A percentile compares a stretch with the other conserved stretches of the same genome.
Conservation (phyloP, 1,139 yeast species). For the Suhomyces bolitotheri region DNA sequence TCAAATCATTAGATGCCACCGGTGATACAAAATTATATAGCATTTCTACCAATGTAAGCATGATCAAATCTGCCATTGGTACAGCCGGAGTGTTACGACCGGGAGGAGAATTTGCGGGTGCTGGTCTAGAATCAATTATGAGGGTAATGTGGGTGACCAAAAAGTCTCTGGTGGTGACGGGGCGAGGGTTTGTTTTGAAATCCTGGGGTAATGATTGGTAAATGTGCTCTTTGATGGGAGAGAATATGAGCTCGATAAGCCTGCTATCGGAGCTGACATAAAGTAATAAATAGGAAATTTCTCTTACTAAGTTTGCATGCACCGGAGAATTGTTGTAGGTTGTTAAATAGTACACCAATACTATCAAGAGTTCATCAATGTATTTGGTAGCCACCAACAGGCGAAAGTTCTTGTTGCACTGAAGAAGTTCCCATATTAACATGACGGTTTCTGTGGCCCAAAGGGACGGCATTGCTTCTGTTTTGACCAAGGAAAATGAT, state of each 20-base stretch:
- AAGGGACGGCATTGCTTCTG: constrained; percentile 35
- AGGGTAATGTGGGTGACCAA: constrained; percentile 53
- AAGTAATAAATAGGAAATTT: constrained; percentile 60
- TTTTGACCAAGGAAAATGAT: constrained; percentile 19
- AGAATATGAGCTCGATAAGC: constrained; percentile 40
- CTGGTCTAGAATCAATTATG: constrained; percentile 25
- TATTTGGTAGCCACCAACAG: constrained; percentile 48
- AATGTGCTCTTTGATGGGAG: constrained; percentile 40
- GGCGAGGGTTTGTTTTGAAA: constrained; percentile 38
- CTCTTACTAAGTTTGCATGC: constrained; percentile 53
- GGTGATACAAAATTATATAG: constrained; percentile 61
- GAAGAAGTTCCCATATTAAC: constrained; percentile 74
- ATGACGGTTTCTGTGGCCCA: constrained; percentile 60
- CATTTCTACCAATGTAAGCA: constrained; percentile 54
- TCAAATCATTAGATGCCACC: constrained; percentile 23
- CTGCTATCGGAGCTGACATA: constrained; percentile 56
- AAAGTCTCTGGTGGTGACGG: constrained; percentile 62
- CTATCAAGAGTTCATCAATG: constrained; percentile 55
- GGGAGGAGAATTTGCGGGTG: constrained; percentile 2
- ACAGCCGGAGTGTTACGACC: background rate
- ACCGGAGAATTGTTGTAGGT: constrained; percentile 36
- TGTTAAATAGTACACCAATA: constrained; percentile 57
- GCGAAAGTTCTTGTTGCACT: constrained; percentile 62
- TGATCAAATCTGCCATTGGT: constrained; percentile 21
- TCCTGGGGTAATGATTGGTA: constrained; percentile 50